These are phyloP conservation scores for Lolium rigidum DNA, from an alignment of 176 grass and related monocot genomes.

Conservation along the genomic window DNA sequence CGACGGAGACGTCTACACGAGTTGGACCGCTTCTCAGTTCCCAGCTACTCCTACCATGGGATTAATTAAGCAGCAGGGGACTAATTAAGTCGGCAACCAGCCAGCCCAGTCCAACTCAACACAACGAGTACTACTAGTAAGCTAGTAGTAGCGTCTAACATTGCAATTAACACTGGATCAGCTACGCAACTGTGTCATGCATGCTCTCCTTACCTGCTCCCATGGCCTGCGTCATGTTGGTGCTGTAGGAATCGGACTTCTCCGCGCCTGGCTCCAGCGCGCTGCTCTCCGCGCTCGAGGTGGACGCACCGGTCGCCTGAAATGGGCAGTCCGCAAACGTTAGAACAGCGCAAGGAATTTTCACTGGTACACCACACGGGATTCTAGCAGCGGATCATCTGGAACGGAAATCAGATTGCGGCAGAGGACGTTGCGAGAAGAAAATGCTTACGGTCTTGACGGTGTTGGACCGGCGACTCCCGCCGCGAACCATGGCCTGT, in stretches of 20 bases:
- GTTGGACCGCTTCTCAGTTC: background rate
- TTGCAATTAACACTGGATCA: background rate
- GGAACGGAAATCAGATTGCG: too few species aligned
- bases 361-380: background rate
- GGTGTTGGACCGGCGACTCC: slow-evolving; percentile 60
- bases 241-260: slow-evolving; percentile 78
- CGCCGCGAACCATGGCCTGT: slow-evolving; percentile 64
- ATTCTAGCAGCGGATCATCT: background rate
- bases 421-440: too few species aligned
- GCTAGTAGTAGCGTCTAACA: background rate
- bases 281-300: slow-evolving; percentile 54
- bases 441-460: slow-evolving; percentile 56
- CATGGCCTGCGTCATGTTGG: slow-evolving; percentile 90
- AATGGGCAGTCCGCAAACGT: slow-evolving; percentile 24
- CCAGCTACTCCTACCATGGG: background rate
- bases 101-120: background rate
- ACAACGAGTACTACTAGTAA: background rate
- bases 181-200: too few species aligned
- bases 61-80: background rate
- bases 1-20: slow-evolving; percentile 21
- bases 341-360: background rate
- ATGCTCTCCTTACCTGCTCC: slow-evolving; percentile 64
- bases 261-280: slow-evolving; percentile 42
- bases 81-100: background rate
- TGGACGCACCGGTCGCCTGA: slow-evolving; percentile 54